phyloP scores from a whole-genome alignment of 169 alveolate species.

The Cryptosporidium meleagridis region DNA sequence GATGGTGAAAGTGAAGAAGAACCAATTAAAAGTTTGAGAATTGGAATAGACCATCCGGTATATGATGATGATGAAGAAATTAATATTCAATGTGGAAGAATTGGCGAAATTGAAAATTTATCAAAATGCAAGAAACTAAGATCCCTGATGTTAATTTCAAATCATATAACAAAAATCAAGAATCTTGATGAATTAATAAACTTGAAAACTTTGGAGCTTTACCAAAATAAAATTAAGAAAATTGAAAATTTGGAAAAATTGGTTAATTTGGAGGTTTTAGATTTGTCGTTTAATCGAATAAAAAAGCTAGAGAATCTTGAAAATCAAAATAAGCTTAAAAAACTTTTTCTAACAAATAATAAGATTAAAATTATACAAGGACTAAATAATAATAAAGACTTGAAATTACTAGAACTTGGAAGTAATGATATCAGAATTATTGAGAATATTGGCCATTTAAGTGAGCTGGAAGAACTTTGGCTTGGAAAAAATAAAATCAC shows the following conservation, averaged over 20 bases:
- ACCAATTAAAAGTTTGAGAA: slow-evolving; percentile 32
- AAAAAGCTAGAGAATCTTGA: slow-evolving; percentile 77
- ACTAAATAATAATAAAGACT: slow-evolving; percentile 78
- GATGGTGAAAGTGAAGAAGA: background rate
- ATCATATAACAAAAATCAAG: slow-evolving; percentile 83
- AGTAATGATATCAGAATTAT: slow-evolving; percentile 85
- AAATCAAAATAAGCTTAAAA: slow-evolving; percentile 74
- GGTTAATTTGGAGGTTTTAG: slow-evolving; percentile 79
- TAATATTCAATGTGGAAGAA: slow-evolving; percentile 77
- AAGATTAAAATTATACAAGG: slow-evolving; percentile 81
- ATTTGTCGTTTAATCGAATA: slow-evolving; percentile 78
- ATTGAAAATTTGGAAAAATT: slow-evolving; percentile 84
- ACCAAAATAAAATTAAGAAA: slow-evolving; percentile 82
- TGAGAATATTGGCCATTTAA: slow-evolving; percentile 82
- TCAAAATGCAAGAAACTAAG: slow-evolving; percentile 43
- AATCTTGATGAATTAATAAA: slow-evolving; percentile 78
- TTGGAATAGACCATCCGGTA: slow-evolving; percentile 76
- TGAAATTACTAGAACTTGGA: slow-evolving; percentile 87
- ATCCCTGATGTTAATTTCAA: slow-evolving; percentile 80
- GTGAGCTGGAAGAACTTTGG: slow-evolving; percentile 85
- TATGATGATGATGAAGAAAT: slow-evolving; percentile 75
- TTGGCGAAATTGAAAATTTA: slow-evolving; percentile 70
- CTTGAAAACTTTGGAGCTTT: slow-evolving; percentile 84
- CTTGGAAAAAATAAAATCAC: slow-evolving; percentile 89
- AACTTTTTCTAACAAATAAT: slow-evolving; percentile 84